Evolutionary conservation across 1,284 basidiomycete species (phyloP), one percentile per base, ranked within the genome.

Genomic region (Ganoderma sp.): DNA sequence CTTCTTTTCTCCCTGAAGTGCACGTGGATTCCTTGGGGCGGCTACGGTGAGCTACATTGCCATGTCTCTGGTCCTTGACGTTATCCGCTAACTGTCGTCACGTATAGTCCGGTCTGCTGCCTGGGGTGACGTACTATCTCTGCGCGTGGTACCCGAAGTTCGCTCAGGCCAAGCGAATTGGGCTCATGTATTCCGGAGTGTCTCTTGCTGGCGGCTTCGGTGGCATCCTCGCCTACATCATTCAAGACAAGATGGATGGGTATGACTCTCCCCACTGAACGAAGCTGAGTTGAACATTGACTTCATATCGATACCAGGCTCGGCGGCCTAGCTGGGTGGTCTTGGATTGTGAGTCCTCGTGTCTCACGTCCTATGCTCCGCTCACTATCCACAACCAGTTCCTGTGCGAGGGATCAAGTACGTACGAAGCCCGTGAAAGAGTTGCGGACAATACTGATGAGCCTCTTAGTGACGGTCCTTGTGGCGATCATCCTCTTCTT

Each of bases 131-230:
- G 78, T 90, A 64, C 84, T 89, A 67, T 76, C 84, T 69, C 81
- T 88, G 83, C 82, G 68, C 64, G 12, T 71, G 70, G 70, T 71
- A 71, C 39, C 67, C 67, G 22, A 60, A 71, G 19, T 48, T 61
- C 3, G 67, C 69, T 34, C 67, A 69, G 17, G 69, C 67, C 3
- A 66, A 64, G 58, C 65, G 73, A 7, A 62, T 72, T 14, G 60
- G 86, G 8, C 78, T 83, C n/a, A 88, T 88, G 79, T 87, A 87
- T 71, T 84, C 85, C 1, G 81, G 83, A 0, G 84, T 86, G 39
- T 86, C 87, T 0, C 77, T 88, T 22, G 84, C 88, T 0, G 70
- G 87, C 59, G 69, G 63, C 3, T 70, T 70, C 22, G 67, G 67
- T 7, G 67, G 67, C 1, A 43, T 69, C 4, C 61, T 69, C 1